A percentile compares a stretch with the other conserved stretches of the same genome.
These are phyloP conservation scores for Kwoniella sp. DNA, from an alignment of 768 basidiomycete species.

Conservation along the genomic window DNA sequence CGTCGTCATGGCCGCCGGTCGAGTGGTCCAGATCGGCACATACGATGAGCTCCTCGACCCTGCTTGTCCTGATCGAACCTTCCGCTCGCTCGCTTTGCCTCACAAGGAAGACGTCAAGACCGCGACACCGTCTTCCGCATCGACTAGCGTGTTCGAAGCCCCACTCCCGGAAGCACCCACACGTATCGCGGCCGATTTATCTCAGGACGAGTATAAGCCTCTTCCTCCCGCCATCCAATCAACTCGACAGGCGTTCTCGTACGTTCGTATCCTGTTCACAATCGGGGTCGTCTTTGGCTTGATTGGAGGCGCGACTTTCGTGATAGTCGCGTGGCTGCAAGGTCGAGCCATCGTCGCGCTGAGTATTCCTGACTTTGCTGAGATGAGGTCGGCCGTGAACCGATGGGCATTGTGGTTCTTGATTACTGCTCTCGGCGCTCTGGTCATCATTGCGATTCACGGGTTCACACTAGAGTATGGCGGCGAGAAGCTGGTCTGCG, in stretches of 20 bases:
- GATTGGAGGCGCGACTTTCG: conserved; percentile 36
- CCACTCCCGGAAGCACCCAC: not conserved
- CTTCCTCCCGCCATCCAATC: conserved; percentile 22
- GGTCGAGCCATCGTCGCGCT: conserved; percentile 44
- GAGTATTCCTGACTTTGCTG: conserved; percentile 22
- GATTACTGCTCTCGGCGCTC: conserved; percentile 39
- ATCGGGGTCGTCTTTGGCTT: conserved; percentile 33
- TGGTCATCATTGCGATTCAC: conserved; percentile 25
- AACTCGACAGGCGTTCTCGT: conserved; percentile 21
- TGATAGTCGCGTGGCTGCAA: conserved; percentile 44
- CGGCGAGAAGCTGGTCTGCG: conserved; percentile 40
- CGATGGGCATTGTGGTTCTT: conserved; percentile 51
- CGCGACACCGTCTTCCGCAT: not conserved
- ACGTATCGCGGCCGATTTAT: not conserved
- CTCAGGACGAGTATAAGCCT: not conserved
- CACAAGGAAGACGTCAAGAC: not conserved
- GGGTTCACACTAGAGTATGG: conserved; percentile 39
- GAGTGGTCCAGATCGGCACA: conserved; percentile 37
- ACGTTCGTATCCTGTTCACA: conserved; percentile 23
- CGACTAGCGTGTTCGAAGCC: not conserved
- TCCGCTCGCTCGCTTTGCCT: conserved; percentile 39
- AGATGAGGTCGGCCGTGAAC: conserved; percentile 27
- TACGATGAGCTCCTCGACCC: conserved; percentile 45
- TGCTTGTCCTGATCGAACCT: conserved; percentile 36
- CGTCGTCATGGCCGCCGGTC: conserved; percentile 44